These are phyloP conservation scores for Quercus phellos DNA, from an alignment of 331 rosid genomes.

Conservation along the genomic window DNA sequence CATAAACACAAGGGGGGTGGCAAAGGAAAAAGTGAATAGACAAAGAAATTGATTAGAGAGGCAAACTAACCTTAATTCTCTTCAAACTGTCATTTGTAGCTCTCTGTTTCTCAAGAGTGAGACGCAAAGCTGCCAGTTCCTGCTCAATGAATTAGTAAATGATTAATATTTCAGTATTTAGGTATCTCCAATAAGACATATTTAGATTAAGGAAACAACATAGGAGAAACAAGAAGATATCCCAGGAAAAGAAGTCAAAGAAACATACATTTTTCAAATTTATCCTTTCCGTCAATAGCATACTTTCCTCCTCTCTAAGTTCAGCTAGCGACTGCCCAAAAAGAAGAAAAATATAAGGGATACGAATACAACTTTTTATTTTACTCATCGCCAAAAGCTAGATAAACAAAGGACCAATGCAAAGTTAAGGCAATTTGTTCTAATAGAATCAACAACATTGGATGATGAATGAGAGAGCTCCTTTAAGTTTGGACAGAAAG, in stretches of 20 bases:
- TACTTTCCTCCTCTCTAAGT: conserved; percentile 75
- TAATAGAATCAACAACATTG: too few species aligned
- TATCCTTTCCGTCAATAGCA: conserved; percentile 60
- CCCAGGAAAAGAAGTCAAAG: not conserved
- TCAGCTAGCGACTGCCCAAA: conserved; percentile 70
- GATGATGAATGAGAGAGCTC: not conserved
- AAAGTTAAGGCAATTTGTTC: not conserved
- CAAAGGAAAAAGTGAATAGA: not conserved
- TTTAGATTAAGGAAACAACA: not conserved
- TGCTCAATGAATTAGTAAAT: conserved; percentile 30
- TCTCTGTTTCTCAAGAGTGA: conserved; percentile 54
- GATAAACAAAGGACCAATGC: not conserved
- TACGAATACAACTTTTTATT: not conserved
- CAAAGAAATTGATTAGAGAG: not conserved
- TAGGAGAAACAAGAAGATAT: too few species aligned
- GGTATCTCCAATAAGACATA: not conserved
- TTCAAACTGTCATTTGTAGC: conserved; percentile 55
- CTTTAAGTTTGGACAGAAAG: not conserved
- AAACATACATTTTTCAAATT: conserved; percentile 58
- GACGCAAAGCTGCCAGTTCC: conserved; percentile 54
- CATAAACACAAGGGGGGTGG: not conserved
- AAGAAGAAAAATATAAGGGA: not conserved
- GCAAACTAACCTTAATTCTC: conserved; percentile 60
- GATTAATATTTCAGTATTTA: conserved; percentile 3
- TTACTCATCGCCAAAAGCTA: not conserved